Base-by-base conservation (phyloP, 352 stramenopile species). In the Globisporangium barbulae region DNA sequence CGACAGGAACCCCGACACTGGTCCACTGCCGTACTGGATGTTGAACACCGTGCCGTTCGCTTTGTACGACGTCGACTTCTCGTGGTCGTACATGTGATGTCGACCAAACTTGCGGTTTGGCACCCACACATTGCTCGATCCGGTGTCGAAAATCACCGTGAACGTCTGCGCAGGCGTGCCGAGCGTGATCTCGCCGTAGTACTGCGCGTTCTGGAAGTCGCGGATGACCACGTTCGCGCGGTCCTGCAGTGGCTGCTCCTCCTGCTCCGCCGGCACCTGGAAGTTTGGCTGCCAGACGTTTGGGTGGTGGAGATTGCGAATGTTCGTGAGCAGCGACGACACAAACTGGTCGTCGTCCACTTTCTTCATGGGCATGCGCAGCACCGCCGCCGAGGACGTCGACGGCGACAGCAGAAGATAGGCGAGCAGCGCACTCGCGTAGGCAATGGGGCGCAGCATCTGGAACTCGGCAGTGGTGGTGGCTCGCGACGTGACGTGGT, bases 151-250 rank as follows among this genome's bases (percentile, higher is more conserved):
- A 21, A 77, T 75, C 35, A 77, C 71, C 39, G 62, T 65, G 60
- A 75, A 68, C 28, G 42, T 67, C 63, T 77, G 71, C 6, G 58
- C 21, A 3, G 71, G 71, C 53, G 68, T 77, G 30, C 71, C 71
- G 19, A 77, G 66, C 37, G 85, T 78, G 45, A 99, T 88, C 22
- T 87, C 73, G 13, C 96, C 94, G 69, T 96, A 98, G 69, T 98
- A 98, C 65, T 98, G 94, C 22, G 93, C 91, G 77, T 99, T 97
- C 65, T 89, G 78, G 70, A 96, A 93, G 86, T 96, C 72, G 63
- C 90, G 81, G 74, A 98, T 97, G 48, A 93, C 77, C 42, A 92
- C 78, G 63, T 66, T 74, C 8, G 73, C 63, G 64, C 71, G 65
- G 53, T 54, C 72, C 31, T 62, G 47, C 28, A 68, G 22, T 19